Percentiles rank a stretch among this genome's conserved stretches.
These are phyloP conservation scores for Microbotryomycetes sp. DNA, from an alignment of 1,284 basidiomycete genomes.

Conservation along the genomic window DNA sequence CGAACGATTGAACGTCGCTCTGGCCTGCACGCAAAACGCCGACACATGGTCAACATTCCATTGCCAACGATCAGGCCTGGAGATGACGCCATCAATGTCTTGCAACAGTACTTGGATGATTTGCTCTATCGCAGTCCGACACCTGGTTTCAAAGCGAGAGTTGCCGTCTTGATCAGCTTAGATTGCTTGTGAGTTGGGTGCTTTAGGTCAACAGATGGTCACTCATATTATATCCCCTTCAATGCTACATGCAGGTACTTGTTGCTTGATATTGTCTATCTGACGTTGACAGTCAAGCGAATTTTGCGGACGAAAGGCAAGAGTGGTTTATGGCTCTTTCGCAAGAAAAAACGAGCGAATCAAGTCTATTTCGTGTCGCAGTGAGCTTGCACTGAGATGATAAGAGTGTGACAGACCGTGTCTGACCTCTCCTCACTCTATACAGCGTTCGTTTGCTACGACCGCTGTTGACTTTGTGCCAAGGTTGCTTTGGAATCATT, in stretches of 20 bases:
- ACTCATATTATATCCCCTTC: background rate
- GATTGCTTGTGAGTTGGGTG: background rate
- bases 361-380: background rate
- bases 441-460: background rate
- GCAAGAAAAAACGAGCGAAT: background rate
- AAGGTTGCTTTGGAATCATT: background rate
- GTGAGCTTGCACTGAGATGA: background rate
- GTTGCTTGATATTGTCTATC: background rate
- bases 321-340: background rate
- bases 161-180: background rate
- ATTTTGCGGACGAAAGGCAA: background rate
- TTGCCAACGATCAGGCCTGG: background rate
- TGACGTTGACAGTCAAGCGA: background rate
- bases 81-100: background rate
- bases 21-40: too few species aligned
- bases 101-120: background rate
- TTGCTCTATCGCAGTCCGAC: background rate
- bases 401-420: background rate
- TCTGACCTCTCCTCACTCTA: too few species aligned
- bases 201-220: background rate
- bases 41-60: background rate
- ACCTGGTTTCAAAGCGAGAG: background rate
- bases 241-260: background rate
- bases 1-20: too few species aligned
- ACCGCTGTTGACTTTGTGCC: background rate